Base-by-base conservation (phyloP, 768 basidiomycete genomes). In the Boletus patriciae region DNA sequence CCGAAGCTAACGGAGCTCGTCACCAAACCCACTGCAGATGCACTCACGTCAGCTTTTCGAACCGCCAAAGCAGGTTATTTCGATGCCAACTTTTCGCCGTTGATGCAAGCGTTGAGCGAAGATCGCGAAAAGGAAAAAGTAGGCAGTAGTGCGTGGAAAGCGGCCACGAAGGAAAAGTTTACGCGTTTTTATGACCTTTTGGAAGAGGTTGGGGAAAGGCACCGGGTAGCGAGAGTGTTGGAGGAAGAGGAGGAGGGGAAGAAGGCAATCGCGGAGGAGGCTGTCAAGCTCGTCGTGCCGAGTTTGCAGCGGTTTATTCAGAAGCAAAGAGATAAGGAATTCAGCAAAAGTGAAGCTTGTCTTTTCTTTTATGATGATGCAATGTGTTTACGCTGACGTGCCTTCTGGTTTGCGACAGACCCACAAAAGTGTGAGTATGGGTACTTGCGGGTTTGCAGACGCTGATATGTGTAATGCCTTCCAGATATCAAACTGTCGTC, bases 1-100 rank as follows among this genome's bases (percentile, higher is more conserved):
- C 71, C 78, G 2, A 69, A 72, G 0, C 71, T 88, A 3, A 69
- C 74, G 16, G 66, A 77, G 10, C 69, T 90, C 13, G 71, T 93
- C 37, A 83, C 88, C 13, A 80, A 80, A 29, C 80, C 84, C 1
- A 80, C 88, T 0, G 74, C 81, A 44, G 87, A 90, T 21, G 61
- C 77, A 19, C 77, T 94, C 29, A 81, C 83, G 58, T 86, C 85
- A 6, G 84, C 82, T 57, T 90, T 85, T 74, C 84, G 90, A 37
- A 91, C 85, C 1, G 87, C 91, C 42, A 92, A 92, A 70, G 88
- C 90, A 10, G 86, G 78, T 5, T 94, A 94, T 71, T 91, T 91
- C 57, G 91, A 92, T 59, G 77, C 87, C 23, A 93, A 91, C 71
- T 92, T 88, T 69, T 84, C 86, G 8, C 86, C 88, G 12, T 74